phyloP scores from a whole-genome alignment of 768 basidiomycete species.

The Panaeolus cyanescens region DNA sequence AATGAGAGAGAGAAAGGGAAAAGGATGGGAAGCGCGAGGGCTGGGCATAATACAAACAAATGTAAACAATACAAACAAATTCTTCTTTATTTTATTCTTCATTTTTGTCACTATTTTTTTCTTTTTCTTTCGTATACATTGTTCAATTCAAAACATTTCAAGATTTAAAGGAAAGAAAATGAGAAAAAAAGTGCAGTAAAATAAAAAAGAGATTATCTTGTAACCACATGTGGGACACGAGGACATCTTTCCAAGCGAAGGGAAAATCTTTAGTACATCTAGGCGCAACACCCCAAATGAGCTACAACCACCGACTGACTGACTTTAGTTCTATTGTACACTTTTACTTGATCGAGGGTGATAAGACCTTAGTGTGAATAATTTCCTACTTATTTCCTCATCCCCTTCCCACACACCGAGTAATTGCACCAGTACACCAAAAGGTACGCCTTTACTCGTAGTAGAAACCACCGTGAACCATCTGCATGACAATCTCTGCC shows the following conservation, averaged over 20 bases:
- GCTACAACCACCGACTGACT: neutral
- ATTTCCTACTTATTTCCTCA: neutral
- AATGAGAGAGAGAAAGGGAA: neutral
- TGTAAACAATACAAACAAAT: slow-evolving; percentile 15
- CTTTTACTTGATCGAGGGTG: neutral
- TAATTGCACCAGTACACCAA: too few species aligned
- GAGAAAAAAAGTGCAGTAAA: too few species aligned
- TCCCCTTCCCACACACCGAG: neutral
- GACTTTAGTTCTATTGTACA: neutral
- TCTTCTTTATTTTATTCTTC: neutral
- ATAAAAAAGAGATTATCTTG: too few species aligned
- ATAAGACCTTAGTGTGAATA: neutral
- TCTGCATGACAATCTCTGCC: neutral
- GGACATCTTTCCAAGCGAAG: neutral
- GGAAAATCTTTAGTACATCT: neutral
- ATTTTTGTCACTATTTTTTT: neutral
- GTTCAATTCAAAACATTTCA: neutral
- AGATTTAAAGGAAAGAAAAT: neutral
- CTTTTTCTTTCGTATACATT: too few species aligned
- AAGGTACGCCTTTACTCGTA: too few species aligned
- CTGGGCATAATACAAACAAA: slow-evolving; percentile 21
- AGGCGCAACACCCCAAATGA: neutral
- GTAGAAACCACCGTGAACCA: neutral
- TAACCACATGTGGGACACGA: neutral
- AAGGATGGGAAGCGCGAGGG: slow-evolving; percentile 28